Evolutionary conservation across 2,329 filamentous ascomycete genomes (phyloP), one percentile per base, ranked within the genome.

Genomic region (Teratosphaeria zuluensis): DNA sequence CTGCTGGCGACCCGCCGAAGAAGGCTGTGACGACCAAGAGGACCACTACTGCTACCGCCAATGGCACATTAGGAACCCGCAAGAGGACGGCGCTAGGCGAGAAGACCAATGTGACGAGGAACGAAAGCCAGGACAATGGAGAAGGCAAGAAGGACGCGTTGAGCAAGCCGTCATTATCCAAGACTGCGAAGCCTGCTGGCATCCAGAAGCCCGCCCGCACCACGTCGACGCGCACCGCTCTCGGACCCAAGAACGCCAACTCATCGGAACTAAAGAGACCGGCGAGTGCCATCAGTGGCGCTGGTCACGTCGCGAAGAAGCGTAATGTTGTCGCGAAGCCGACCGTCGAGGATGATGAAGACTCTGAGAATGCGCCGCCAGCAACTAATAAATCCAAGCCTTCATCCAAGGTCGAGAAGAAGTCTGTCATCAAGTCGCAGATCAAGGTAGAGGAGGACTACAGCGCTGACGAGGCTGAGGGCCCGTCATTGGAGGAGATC

Each of bases 101-200:
- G 78, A 88, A 96, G 67, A 97, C 91, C 83, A 99, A 99, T 77
- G 88, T 95, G 63, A 85, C 85, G 68, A 97, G 96, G 75, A 81
- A 82, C 54, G 88, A 89, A 57, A 80, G 75, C 5, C 78, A 75
- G 59, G 71, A 73, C 54, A 96, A 95, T 80, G 76, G 79, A 53
- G 73, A 78, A 42, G 75, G 75, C 48, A 80, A 78, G 70, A 86
- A 81, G 69, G 69, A 70, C 54, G 61, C 63, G 46, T 42, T 72
- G 38, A 64, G 65, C 42, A 88, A 91, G 76, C 77, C 77, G 59
- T 85, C 85, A 58, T 78, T 92, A 31, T 90, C 90, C 54, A 96
- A 96, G 77, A 83, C 81, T 51, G 74, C 86, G 56, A 87, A 92
- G 70, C 85, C 89, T 59, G 88, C 86, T n/a, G 89, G 90, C 61